phyloP scores from a whole-genome alignment of 176 grass and related monocot genomes.

The Calamus simplicifolius region DNA sequence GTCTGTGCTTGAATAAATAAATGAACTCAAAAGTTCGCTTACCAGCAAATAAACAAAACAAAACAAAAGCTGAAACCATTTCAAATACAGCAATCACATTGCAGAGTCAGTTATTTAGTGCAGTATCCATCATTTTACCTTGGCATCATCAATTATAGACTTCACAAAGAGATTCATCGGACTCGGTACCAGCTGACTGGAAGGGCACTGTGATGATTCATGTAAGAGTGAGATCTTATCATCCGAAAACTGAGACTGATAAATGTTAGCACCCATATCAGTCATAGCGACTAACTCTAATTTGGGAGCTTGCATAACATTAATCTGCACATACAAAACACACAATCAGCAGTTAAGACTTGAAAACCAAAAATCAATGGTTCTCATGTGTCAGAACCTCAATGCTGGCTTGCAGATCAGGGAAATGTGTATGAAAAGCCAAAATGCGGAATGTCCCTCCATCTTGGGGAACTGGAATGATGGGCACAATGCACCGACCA shows the following conservation, averaged over 20 bases:
- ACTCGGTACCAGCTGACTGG: neutral
- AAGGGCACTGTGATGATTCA: neutral
- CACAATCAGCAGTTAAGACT: no score
- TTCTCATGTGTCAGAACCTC: neutral
- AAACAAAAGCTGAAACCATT: no score
- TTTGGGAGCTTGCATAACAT: neutral
- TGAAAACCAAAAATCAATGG: neutral
- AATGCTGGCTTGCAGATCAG: neutral
- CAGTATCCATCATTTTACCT: neutral
- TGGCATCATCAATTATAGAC: neutral
- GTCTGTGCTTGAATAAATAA: no score
- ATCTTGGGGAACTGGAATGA: neutral
- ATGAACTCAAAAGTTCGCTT: no score
- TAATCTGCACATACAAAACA: neutral
- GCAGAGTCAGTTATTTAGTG: neutral
- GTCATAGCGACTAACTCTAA: neutral
- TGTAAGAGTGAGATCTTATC: neutral
- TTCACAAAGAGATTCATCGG: neutral
- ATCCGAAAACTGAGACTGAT: neutral
- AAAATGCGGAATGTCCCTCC: neutral
- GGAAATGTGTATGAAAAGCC: conserved; percentile 3
- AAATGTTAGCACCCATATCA: neutral
- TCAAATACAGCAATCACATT: neutral
- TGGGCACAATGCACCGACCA: neutral
- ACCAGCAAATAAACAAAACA: no score